A percentile compares a stretch with the other conserved stretches of the same genome.
Evolutionary conservation across 73 alveolate species (phyloP).

Genomic region (Paramecium sexaurelia): DNA sequence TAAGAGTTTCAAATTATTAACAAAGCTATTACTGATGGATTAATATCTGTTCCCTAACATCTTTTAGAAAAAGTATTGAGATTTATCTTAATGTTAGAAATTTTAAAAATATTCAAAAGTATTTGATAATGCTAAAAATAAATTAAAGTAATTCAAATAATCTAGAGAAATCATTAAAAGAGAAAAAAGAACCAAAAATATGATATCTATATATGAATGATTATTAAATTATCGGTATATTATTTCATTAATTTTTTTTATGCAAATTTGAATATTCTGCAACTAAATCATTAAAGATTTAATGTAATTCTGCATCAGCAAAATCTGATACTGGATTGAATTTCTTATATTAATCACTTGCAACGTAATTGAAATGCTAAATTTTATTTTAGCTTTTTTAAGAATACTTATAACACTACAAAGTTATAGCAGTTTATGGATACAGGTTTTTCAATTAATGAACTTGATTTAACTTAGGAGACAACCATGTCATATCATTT

Average conservation of each 20-base stretch:
- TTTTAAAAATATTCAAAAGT: constrained; percentile 17
- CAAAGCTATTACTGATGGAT: constrained; percentile 23
- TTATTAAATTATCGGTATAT: not conserved
- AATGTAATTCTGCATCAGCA: not conserved
- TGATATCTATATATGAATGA: constrained; percentile 34
- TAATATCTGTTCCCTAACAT: not conserved
- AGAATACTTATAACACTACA: not conserved
- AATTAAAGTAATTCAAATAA: constrained; percentile 1
- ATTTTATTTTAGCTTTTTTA: not conserved
- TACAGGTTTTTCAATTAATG: not conserved
- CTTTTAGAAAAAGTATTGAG: not conserved
- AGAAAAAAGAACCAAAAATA: not conserved
- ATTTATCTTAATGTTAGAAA: not conserved
- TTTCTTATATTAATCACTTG: not conserved
- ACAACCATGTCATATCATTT: not conserved
- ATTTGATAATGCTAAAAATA: constrained; percentile 1
- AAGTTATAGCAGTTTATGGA: not conserved
- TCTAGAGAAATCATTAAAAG: not conserved
- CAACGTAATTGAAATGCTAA: not conserved
- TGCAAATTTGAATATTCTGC: not conserved
- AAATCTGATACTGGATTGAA: not conserved
- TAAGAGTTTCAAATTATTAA: constrained; percentile 4
- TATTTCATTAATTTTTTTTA: not conserved
- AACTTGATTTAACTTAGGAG: not conserved
- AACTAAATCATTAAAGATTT: not conserved